Percentiles rank a stretch among this genome's conserved stretches.
Conservation (phyloP, 306 rosid genomes). For the Acacia crassicarpa region DNA sequence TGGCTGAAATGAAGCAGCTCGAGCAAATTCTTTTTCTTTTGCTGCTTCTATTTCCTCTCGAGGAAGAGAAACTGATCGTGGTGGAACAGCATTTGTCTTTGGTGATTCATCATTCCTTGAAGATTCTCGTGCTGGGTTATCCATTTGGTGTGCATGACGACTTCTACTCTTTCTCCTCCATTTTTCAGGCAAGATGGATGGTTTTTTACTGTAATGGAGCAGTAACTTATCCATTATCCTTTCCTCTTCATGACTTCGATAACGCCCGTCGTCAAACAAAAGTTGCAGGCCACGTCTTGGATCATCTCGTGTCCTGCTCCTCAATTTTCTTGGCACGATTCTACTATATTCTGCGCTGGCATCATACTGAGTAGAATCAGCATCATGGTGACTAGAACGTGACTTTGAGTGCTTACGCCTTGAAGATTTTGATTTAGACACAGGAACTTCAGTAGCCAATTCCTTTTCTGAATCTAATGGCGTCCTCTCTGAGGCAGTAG, state of each 20-base stretch:
- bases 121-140: slow-evolving; percentile 31
- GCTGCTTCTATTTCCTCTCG: slow-evolving; percentile 46
- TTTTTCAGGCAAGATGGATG: slow-evolving; percentile 56
- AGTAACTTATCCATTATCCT: slow-evolving; percentile 75
- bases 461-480: slow-evolving; percentile 45
- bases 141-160: slow-evolving; percentile 46
- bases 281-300: slow-evolving; percentile 67
- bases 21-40: slow-evolving; percentile 55
- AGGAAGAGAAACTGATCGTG: slow-evolving; percentile 84
- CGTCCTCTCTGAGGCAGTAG: slow-evolving; percentile 30
- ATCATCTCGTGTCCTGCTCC: slow-evolving; percentile 77
- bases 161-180: slow-evolving; percentile 53
- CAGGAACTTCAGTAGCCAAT: slow-evolving; percentile 39
- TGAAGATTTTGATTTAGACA: slow-evolving; percentile 65
- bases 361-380: slow-evolving; percentile 33
- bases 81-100: slow-evolving; percentile 39
- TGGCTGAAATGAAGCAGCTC: slow-evolving; percentile 81
- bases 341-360: slow-evolving; percentile 49
- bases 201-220: slow-evolving; percentile 82
- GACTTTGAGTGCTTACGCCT: slow-evolving; percentile 74
- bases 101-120: slow-evolving; percentile 41
- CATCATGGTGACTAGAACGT: slow-evolving; percentile 42
- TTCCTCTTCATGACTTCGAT: slow-evolving; percentile 71
- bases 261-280: slow-evolving; percentile 65
- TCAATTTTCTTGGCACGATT: slow-evolving; percentile 45